Conservation (phyloP, 345 rosid species). For the Moricandia moricandioides region DNA sequence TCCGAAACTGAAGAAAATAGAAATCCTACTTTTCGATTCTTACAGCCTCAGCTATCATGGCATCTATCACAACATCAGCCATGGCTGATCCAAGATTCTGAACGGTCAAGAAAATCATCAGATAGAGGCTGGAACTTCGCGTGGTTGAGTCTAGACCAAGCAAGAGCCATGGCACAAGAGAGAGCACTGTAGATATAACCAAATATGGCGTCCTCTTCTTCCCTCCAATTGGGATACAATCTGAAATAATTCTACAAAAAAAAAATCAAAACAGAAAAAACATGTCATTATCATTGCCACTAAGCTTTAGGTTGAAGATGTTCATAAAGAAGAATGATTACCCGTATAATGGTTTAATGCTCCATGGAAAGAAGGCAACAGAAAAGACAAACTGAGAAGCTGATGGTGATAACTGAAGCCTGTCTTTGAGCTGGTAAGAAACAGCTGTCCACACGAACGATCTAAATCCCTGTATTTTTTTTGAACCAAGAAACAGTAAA, state of each 20-base stretch:
- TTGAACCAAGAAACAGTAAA: neutral
- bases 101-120: slow-evolving; percentile 63
- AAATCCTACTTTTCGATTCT: slow-evolving; percentile 58
- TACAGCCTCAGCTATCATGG: slow-evolving; percentile 97
- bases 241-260: slow-evolving; percentile 73
- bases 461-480: slow-evolving; percentile 74
- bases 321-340: slow-evolving; percentile 27
- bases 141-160: slow-evolving; percentile 54
- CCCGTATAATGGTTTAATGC: slow-evolving; percentile 95
- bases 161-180: slow-evolving; percentile 87
- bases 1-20: neutral
- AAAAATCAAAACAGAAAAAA: slow-evolving; percentile 2
- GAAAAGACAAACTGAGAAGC: slow-evolving; percentile 87
- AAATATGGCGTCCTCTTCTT: slow-evolving; percentile 87
- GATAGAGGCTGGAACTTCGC: slow-evolving; percentile 62
- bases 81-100: slow-evolving; percentile 94
- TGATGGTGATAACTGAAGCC: slow-evolving; percentile 85
- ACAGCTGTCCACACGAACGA: slow-evolving; percentile 98
- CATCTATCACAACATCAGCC: slow-evolving; percentile 97
- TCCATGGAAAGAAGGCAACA: slow-evolving; percentile 93
- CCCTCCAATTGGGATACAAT: slow-evolving; percentile 85
- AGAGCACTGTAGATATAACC: slow-evolving; percentile 65
- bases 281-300: neutral
- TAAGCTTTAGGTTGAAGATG: neutral
- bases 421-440: slow-evolving; percentile 91